Percentiles rank a stretch among this genome's conserved stretches.
Conservation (phyloP, 2,329 filamentous ascomycete genomes). For the Didymella arachidicola region DNA sequence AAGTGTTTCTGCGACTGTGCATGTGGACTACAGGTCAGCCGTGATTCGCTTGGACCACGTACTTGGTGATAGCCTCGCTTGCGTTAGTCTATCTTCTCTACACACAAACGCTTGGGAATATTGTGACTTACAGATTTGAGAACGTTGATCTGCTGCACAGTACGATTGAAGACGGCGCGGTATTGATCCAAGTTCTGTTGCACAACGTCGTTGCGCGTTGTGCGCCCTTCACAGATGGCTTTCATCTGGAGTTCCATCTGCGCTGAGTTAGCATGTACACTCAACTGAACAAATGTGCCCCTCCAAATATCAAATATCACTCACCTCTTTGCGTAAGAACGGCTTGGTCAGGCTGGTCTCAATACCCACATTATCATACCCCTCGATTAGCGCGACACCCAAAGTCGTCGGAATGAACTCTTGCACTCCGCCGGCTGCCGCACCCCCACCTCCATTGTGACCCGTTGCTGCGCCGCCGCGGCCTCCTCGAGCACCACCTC, state of each 20-base stretch:
- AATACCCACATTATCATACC: conserved; percentile 92
- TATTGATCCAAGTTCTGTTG: conserved; percentile 87
- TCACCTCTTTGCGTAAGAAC: conserved; percentile 85
- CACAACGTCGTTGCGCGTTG: conserved; percentile 76
- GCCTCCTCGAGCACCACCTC: conserved; percentile 52
- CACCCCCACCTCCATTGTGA: conserved; percentile 53
- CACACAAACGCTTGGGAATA: conserved; percentile 26
- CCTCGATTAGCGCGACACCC: conserved; percentile 89
- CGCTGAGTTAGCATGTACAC: conserved; percentile 24
- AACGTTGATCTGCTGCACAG: conserved; percentile 74
- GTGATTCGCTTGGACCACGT: conserved; percentile 50
- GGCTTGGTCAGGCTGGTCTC: conserved; percentile 94
- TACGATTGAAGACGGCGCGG: conserved; percentile 82
- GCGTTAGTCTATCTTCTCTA: conserved; percentile 23
- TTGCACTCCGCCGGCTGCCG: conserved; percentile 64
- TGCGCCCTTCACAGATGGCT: conserved; percentile 88
- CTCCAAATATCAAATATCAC: conserved; percentile 23
- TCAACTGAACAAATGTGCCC: conserved; percentile 6
- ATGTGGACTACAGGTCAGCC: conserved; percentile 44
- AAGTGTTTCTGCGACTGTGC: conserved; percentile 11
- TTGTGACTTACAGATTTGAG: conserved; percentile 59
- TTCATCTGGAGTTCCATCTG: conserved; percentile 96
- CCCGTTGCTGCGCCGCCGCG: conserved; percentile 54
- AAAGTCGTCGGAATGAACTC: conserved; percentile 94
- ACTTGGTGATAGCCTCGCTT: conserved; percentile 50